Base-by-base conservation (phyloP, 768 basidiomycete genomes). In the Tricholoma sp. region DNA sequence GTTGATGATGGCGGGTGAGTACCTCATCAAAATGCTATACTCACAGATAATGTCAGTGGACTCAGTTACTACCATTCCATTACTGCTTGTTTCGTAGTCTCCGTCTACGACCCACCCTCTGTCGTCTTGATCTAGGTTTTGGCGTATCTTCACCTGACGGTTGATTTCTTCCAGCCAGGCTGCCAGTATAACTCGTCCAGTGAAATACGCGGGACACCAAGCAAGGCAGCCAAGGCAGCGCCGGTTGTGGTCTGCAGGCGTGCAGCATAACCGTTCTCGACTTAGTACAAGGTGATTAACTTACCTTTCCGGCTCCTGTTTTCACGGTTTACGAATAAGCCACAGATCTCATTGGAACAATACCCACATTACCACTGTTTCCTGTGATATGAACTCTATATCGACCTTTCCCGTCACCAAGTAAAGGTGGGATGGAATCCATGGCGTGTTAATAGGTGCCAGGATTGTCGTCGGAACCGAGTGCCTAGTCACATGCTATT, bases 41-140 rank as follows among this genome's bases (percentile, higher is more conserved):
- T 47, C 57, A 84, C 83, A 85, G 19, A 85, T 75, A 7, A 80
- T 63, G 63, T 84, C 82, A 4, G 83, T 83, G 12, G 76, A 68
- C 19, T 65, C 65, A 3, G 77, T 70, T 0, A 66, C 59, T 5
- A 79, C 65, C 2, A 81, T 55, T 2, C 58, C 59, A 1, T 72
- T 76, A 11, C 73, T 59, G 29, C 49, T 63, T 0, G 14, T 52
- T 0, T 14, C 31, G 61, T 78, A 84, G 51, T 76, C 68, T 4
- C 84, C 84, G 41, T 85, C 83, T 1, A 80, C 66, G 6, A 84
- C 72, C 83, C 83, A 85, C 1, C 81, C 82, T 16, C 67, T 59
- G 14, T 68, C 67, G 32, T 52, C 57, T 24, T 69, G 54, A 10
- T 63, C 67, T 14, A 80, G 59, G 8, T 64, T 64, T 0, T 56